Conservation (phyloP, 2,329 filamentous ascomycete species). For the Venturia asperata region DNA sequence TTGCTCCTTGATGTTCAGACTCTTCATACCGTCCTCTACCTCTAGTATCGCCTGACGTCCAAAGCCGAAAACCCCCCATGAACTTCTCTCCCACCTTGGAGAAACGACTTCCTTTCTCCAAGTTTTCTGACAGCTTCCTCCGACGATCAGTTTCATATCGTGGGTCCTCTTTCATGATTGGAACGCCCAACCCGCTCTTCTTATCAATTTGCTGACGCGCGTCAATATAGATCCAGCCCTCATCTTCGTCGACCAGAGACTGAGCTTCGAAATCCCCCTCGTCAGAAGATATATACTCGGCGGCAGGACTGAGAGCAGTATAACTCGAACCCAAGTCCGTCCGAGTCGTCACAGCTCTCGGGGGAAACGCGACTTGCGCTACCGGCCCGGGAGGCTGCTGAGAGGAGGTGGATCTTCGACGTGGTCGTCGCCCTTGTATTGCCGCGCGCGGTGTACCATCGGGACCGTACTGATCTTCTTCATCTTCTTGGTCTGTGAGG, state of each 20-base stretch:
- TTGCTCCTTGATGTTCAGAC: background rate
- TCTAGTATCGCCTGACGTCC: background rate
- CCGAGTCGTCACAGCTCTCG: background rate
- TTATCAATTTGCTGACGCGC: background rate
- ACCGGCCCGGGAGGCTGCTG: background rate
- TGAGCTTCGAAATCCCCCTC: background rate
- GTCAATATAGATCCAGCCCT: background rate
- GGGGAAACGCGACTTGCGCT: background rate
- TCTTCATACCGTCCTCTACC: background rate
- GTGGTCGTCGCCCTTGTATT: background rate
- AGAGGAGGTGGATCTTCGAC: background rate
- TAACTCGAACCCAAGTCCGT: background rate
- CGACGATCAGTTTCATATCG: background rate
- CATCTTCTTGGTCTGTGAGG: background rate
- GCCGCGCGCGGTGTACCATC: background rate
- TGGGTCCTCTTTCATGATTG: slow-evolving; percentile 1
- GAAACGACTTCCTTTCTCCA: background rate
- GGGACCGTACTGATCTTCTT: background rate
- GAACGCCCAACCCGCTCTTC: background rate
- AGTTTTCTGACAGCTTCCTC: background rate
- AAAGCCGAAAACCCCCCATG: background rate
- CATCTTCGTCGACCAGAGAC: background rate
- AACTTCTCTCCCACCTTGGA: background rate
- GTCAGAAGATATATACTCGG: background rate
- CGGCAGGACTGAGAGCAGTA: background rate